Conservation (phyloP, 179 eudicot genomes). For the Amaranthus tricolor region DNA sequence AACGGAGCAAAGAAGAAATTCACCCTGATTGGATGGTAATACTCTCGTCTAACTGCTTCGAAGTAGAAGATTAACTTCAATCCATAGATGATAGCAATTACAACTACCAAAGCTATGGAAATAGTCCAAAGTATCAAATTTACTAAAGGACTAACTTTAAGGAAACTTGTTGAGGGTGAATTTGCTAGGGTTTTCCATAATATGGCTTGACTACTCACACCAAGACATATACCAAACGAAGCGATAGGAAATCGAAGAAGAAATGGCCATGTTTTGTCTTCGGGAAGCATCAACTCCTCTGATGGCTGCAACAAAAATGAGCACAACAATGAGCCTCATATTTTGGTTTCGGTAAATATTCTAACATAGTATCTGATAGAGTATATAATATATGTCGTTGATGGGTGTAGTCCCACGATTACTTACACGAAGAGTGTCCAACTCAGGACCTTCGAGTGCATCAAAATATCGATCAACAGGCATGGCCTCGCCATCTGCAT, state of each 20-base stretch:
- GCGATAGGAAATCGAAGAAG: constrained; percentile 77
- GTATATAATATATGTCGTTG: too few species aligned
- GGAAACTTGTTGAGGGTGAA: constrained; percentile 60
- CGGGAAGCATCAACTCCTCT: constrained; percentile 77
- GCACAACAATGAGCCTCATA: neutral
- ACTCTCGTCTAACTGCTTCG: constrained; percentile 92
- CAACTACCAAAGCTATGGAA: constrained; percentile 43
- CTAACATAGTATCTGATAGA: neutral
- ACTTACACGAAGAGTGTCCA: constrained; percentile 78
- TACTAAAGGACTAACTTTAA: constrained; percentile 47
- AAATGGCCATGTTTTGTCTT: constrained; percentile 89
- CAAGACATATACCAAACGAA: constrained; percentile 89
- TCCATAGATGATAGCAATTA: constrained; percentile 40
- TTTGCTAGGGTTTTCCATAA: constrained; percentile 75
- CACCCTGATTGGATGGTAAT: constrained; percentile 79
- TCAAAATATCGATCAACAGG: constrained; percentile 79
- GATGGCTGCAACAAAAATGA: constrained; percentile 45
- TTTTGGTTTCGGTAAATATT: neutral
- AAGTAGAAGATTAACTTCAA: constrained; percentile 73
- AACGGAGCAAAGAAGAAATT: constrained; percentile 96
- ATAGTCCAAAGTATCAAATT: constrained; percentile 66
- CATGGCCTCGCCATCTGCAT: constrained; percentile 36
- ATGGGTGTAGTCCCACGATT: too few species aligned
- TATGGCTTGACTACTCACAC: constrained; percentile 84
- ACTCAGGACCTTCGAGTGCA: constrained; percentile 88